Evolutionary conservation across 2,329 filamentous ascomycete genomes (phyloP).

Genomic region (Colletotrichum gigasporum): DNA sequence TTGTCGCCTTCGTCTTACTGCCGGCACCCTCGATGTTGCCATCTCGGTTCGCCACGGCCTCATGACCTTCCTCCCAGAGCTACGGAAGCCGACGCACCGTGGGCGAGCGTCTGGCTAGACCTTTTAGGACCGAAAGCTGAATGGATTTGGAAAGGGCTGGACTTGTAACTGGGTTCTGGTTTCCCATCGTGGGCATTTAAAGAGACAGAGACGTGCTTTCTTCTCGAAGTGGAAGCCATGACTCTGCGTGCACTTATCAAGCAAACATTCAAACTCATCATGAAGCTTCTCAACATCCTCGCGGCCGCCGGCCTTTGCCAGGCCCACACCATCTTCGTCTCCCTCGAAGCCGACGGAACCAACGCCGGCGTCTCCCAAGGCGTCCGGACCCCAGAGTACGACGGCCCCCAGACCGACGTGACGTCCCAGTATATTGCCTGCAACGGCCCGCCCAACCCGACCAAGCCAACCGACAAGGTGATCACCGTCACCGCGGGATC

Average conservation of each 20-base stretch:
- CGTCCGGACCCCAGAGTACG: slow-evolving; percentile 60
- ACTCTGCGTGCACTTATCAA: no score
- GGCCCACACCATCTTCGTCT: slow-evolving; percentile 56
- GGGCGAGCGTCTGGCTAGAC: background rate
- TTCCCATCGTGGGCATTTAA: no score
- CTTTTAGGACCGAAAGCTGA: no score
- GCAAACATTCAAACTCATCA: slow-evolving; percentile 4
- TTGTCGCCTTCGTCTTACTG: background rate
- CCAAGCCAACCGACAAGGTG: slow-evolving; percentile 53
- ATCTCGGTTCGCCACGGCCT: background rate
- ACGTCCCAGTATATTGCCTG: slow-evolving; percentile 59
- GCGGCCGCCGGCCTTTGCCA: slow-evolving; percentile 38
- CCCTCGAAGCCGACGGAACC: slow-evolving; percentile 56
- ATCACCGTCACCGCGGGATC: slow-evolving; percentile 56
- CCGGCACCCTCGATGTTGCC: background rate
- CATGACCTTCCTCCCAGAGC: background rate
- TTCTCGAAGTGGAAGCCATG: no score
- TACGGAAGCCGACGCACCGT: background rate
- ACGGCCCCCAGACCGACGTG: slow-evolving; percentile 56
- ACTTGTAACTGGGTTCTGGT: no score
- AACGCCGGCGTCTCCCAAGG: slow-evolving; percentile 56
- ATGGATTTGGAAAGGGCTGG: no score
- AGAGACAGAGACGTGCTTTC: no score
- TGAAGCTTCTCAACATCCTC: slow-evolving; percentile 38
- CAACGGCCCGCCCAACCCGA: slow-evolving; percentile 61